phyloP scores from a whole-genome alignment of 2,329 filamentous ascomycete genomes.

The Beauveria brongniartii region DNA sequence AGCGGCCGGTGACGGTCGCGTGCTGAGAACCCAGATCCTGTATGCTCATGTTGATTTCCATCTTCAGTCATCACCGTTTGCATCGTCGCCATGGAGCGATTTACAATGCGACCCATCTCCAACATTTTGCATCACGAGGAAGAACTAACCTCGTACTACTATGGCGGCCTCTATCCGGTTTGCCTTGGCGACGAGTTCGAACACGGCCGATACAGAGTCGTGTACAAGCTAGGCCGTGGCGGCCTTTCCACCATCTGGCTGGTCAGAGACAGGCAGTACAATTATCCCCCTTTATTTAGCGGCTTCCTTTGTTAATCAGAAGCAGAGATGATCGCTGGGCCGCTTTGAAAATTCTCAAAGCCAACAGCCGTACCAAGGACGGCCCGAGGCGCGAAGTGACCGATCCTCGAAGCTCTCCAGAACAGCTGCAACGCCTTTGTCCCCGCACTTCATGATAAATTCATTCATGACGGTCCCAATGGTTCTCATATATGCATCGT shows the following conservation, averaged over 20 bases:
- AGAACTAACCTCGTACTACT: no score
- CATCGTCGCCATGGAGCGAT: no score
- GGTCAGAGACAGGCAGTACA: no score
- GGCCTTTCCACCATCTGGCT: neutral
- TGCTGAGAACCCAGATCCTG: no score
- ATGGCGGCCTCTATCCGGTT: slow-evolving; percentile 31
- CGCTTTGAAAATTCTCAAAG: neutral
- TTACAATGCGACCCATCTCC: no score
- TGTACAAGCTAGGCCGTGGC: slow-evolving; percentile 29
- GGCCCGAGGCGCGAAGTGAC: neutral
- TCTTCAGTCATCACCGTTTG: no score
- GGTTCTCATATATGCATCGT: slow-evolving; percentile 27
- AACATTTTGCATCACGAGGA: no score
- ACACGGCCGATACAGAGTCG: slow-evolving; percentile 28
- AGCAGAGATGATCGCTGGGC: neutral
- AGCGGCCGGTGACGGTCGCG: no score
- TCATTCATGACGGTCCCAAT: slow-evolving; percentile 17
- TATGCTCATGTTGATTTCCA: no score
- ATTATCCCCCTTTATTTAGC: no score
- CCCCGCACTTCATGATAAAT: neutral
- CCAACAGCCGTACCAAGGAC: neutral
- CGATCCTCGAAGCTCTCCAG: neutral
- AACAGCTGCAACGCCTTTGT: neutral
- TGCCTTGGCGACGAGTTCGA: slow-evolving; percentile 29
- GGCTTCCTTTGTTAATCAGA: no score